These are phyloP conservation scores for Neurospora sp. DNA, from an alignment of 495 filamentous ascomycete species.

Conservation along the genomic window DNA sequence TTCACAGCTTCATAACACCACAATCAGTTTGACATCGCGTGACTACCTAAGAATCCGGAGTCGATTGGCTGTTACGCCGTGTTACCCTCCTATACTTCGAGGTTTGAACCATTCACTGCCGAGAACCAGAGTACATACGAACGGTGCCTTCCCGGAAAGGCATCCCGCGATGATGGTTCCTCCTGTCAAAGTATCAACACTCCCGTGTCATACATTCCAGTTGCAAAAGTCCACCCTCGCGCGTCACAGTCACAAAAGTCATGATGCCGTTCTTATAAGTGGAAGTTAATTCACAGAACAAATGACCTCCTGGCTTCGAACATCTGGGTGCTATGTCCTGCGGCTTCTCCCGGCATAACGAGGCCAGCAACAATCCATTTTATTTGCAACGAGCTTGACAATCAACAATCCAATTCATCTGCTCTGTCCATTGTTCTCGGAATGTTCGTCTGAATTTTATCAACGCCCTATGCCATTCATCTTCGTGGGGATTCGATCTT, in stretches of 20 bases:
- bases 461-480: not conserved
- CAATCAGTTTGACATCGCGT: not conserved
- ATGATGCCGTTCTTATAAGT: not conserved
- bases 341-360: not conserved
- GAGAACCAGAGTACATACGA: not conserved
- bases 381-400: not conserved
- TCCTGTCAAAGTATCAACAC: not conserved
- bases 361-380: not conserved
- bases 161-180: not conserved
- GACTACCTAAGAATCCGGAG: not conserved
- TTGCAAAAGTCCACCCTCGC: not conserved
- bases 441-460: not conserved
- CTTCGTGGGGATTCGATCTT: not conserved
- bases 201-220: not conserved
- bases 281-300: not conserved
- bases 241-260: not conserved
- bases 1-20: not conserved
- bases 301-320: not conserved
- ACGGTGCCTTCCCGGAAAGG: not conserved
- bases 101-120: not conserved
- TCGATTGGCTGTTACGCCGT: not conserved
- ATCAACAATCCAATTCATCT: not conserved
- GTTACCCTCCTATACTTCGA: not conserved
- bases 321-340: not conserved
- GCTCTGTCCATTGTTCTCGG: not conserved